Evolutionary conservation across 768 basidiomycete genomes (phyloP).

Genomic region (Leucocoprinus leucothites): DNA sequence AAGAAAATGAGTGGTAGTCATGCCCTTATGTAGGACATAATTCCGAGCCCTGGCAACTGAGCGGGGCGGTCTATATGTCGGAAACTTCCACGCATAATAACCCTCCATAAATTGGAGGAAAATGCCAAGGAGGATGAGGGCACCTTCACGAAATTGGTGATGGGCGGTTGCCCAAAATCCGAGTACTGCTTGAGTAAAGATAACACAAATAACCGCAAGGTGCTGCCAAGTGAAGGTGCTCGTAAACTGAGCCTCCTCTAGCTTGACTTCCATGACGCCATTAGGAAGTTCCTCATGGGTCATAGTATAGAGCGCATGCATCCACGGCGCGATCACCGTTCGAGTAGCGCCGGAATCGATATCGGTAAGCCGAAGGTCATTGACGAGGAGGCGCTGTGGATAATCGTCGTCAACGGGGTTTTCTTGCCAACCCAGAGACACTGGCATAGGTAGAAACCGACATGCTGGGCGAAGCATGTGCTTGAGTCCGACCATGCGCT

Average conservation of each 20-base stretch:
- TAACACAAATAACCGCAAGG: not conserved
- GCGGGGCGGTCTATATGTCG: not conserved
- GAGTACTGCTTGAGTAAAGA: slow-evolving; percentile 1
- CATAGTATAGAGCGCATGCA: slow-evolving; percentile 9
- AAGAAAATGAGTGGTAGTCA: slow-evolving; percentile 10
- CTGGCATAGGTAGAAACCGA: slow-evolving; percentile 7
- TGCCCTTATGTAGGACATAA: slow-evolving; percentile 7
- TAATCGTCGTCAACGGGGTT: slow-evolving; percentile 9
- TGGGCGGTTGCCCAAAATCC: not conserved
- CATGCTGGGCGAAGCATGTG: slow-evolving; percentile 12
- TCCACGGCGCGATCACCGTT: slow-evolving; percentile 8
- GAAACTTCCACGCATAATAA: slow-evolving; percentile 7
- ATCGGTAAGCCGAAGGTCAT: slow-evolving; percentile 3
- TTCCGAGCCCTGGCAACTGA: not conserved
- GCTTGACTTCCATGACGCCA: slow-evolving; percentile 1
- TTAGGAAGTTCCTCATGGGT: not conserved
- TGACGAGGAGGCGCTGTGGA: slow-evolving; percentile 8
- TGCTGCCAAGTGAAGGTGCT: slow-evolving; percentile 7
- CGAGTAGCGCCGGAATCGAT: slow-evolving; percentile 8
- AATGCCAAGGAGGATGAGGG: not conserved
- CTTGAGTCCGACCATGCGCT: slow-evolving; percentile 4
- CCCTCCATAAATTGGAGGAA: slow-evolving; percentile 7
- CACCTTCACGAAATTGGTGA: not conserved
- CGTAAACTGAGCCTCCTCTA: slow-evolving; percentile 8
- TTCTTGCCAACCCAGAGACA: slow-evolving; percentile 12